Evolutionary conservation across 2,329 filamentous ascomycete genomes (phyloP).

Genomic region (Graphilbum ipis-grandicollis): DNA sequence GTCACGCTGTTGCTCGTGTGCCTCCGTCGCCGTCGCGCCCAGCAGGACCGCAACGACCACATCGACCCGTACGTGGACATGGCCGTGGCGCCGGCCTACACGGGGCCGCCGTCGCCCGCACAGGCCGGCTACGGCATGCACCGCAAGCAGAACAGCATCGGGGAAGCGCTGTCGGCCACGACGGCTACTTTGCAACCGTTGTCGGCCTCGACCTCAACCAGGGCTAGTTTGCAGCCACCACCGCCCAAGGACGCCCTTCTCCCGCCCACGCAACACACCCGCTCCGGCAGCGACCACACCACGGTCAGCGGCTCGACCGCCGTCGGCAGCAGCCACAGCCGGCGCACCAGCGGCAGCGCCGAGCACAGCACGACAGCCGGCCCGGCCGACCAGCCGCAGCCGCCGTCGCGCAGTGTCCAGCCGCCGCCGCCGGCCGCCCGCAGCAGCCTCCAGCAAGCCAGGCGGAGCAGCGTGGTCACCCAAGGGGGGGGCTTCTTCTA

Average conservation of each 20-base stretch:
- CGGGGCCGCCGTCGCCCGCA: neutral
- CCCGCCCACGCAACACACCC: constrained; percentile 1
- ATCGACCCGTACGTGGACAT: constrained; percentile 21
- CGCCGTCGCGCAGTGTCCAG: neutral
- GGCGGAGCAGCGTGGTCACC: constrained; percentile 1
- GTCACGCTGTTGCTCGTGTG: constrained; percentile 1
- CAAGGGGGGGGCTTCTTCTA: constrained; percentile 4
- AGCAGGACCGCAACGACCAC: neutral
- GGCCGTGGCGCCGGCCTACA: neutral
- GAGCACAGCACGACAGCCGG: neutral
- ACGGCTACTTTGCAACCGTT: neutral
- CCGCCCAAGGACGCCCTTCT: neutral
- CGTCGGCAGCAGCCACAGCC: constrained; percentile 4
- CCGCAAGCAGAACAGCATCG: neutral
- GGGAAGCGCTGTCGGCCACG: neutral
- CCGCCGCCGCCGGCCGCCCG: neutral
- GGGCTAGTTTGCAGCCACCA: neutral
- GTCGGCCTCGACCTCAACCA: neutral
- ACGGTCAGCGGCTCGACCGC: constrained; percentile 5
- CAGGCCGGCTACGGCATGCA: neutral
- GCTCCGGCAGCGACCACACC: constrained; percentile 4
- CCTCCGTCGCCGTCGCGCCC: constrained; percentile 1
- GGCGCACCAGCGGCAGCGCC: neutral
- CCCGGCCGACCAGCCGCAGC: neutral
- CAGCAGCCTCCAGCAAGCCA: neutral